Percentiles rank a stretch among this genome's conserved stretches.
Conservation (phyloP, 306 rosid species). For the Quercus glauca region DNA sequence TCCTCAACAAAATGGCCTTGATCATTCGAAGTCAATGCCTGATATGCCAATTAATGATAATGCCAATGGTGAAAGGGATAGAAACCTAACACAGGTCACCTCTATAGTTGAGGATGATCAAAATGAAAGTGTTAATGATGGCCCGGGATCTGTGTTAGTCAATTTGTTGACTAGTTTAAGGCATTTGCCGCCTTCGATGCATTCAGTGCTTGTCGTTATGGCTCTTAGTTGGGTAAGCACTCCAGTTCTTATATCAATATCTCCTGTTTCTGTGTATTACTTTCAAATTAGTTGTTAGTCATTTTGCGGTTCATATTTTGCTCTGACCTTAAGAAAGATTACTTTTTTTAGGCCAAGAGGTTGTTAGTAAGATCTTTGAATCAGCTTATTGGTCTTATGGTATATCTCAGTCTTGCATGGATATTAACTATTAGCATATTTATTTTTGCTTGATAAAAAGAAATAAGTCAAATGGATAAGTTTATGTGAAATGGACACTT, state of each 20-base stretch:
- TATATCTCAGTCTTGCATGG: neutral
- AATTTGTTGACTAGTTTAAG: slow-evolving; percentile 90
- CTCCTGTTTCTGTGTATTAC: slow-evolving; percentile 9
- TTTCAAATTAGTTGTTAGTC: slow-evolving; percentile 7
- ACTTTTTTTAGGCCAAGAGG: too few species aligned
- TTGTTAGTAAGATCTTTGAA: too few species aligned
- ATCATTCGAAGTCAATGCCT: slow-evolving; percentile 42
- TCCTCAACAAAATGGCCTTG: slow-evolving; percentile 50
- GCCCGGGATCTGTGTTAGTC: slow-evolving; percentile 93
- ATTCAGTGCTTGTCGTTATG: slow-evolving; percentile 94
- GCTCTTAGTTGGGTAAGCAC: slow-evolving; percentile 91
- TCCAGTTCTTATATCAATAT: slow-evolving; percentile 8
- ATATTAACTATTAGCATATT: neutral
- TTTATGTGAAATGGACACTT: neutral
- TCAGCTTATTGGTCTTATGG: too few species aligned
- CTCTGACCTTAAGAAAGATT: neutral
- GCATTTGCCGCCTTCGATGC: slow-evolving; percentile 98
- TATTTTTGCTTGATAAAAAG: neutral
- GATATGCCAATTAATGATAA: slow-evolving; percentile 25
- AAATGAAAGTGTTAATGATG: slow-evolving; percentile 53
- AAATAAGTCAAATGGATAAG: neutral
- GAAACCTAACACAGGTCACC: slow-evolving; percentile 32
- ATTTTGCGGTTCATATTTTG: neutral
- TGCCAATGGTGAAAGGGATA: slow-evolving; percentile 39
- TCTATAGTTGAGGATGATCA: slow-evolving; percentile 51